These are phyloP conservation scores for Podaxis sp. DNA, from an alignment of 768 basidiomycete genomes.

Conservation along the genomic window DNA sequence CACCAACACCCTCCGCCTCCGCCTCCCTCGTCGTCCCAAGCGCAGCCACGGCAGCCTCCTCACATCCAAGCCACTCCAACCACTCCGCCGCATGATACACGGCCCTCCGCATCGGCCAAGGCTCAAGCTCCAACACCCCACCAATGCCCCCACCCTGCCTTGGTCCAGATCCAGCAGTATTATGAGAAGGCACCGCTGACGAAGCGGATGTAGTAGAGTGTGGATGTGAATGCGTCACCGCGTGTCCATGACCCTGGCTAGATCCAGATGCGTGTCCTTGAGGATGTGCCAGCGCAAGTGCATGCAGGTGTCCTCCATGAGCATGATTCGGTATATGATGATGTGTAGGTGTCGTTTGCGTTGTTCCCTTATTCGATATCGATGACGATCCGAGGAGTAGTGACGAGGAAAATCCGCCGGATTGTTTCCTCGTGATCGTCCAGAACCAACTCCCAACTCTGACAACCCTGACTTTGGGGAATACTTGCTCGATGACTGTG, in stretches of 20 bases:
- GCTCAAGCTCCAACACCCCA: slow-evolving; percentile 41
- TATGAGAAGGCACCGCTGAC: background rate
- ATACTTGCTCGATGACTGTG: slow-evolving; percentile 55
- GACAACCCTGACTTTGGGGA: slow-evolving; percentile 59
- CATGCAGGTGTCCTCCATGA: slow-evolving; percentile 12
- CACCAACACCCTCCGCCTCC: slow-evolving; percentile 13
- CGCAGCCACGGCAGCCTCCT: slow-evolving; percentile 40
- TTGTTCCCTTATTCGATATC: background rate
- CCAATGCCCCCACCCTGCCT: slow-evolving; percentile 23
- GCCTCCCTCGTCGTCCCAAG: slow-evolving; percentile 14
- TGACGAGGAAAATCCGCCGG: slow-evolving; percentile 12
- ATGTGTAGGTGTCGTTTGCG: background rate
- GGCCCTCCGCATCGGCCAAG: slow-evolving; percentile 55
- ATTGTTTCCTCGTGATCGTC: slow-evolving; percentile 39
- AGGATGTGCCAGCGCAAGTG: slow-evolving; percentile 7
- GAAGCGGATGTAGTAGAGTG: background rate
- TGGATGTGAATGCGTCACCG: background rate
- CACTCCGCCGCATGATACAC: slow-evolving; percentile 56
- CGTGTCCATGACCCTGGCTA: background rate
- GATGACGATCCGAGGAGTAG: background rate
- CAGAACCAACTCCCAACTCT: slow-evolving; percentile 55
- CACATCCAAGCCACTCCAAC: slow-evolving; percentile 66
- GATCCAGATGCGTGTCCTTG: background rate
- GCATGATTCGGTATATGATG: slow-evolving; percentile 11
- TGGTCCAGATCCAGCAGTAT: background rate